These are phyloP conservation scores for Monascus ruber DNA, from an alignment of 2,329 filamentous ascomycete species.

Conservation along the genomic window DNA sequence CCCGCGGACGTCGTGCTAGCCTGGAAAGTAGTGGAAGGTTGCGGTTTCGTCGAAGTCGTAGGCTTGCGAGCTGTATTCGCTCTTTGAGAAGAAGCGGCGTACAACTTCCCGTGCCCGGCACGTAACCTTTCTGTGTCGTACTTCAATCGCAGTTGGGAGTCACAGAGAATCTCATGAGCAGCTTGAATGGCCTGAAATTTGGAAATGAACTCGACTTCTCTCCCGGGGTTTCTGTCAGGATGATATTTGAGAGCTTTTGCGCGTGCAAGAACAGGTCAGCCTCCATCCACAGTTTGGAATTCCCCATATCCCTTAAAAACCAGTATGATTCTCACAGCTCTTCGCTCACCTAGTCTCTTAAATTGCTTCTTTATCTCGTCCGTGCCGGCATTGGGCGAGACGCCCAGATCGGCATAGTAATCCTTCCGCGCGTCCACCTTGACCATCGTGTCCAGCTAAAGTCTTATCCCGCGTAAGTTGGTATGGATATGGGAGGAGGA, in stretches of 20 bases:
- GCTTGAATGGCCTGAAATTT: conserved; percentile 81
- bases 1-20: conserved; percentile 23
- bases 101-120: conserved; percentile 30
- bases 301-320: not conserved
- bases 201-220: conserved; percentile 64
- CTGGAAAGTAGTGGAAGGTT: conserved; percentile 14
- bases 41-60: conserved; percentile 13
- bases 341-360: conserved; percentile 60
- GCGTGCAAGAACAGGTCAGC: not conserved
- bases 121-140: conserved; percentile 53
- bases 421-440: conserved; percentile 59
- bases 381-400: conserved; percentile 54
- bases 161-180: conserved; percentile 65
- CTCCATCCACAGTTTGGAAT: not conserved
- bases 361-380: conserved; percentile 80
- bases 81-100: conserved; percentile 15
- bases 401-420: conserved; percentile 75
- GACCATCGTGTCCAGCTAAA: conserved; percentile 44
- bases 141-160: conserved; percentile 45
- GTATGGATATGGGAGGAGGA: too few relatives aligned
- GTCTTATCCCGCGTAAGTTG: too few relatives aligned
- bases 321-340: not conserved
- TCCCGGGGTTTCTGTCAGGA: conserved; percentile 77
- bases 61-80: conserved; percentile 15
- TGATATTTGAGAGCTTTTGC: conserved; percentile 66